Base-by-base conservation (phyloP, 768 basidiomycete species). In the Agrocybe chaxingu region DNA sequence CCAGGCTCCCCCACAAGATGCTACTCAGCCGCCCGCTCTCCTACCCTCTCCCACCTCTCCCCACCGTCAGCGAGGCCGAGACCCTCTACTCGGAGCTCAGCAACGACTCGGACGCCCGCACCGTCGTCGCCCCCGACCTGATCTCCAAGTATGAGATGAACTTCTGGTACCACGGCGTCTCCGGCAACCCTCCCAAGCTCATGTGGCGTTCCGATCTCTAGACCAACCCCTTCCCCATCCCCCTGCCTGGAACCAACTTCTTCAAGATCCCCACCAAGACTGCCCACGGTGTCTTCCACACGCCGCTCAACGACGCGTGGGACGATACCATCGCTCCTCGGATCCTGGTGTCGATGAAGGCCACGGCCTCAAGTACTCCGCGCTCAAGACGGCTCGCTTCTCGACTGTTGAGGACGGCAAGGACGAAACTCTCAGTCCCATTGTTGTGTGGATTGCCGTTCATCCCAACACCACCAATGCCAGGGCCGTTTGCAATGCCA, bases 401-500 rank as follows among this genome's bases (percentile, higher is more conserved):
- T 50, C 32, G 42, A 50, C 39, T 53, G 42, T 38, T 19, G n/a
- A 51, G 50, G 44, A 45, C 24, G 43, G 43, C 8, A 30, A 40
- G 29, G 50, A 46, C 7, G 36, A 46, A 19, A 46, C 24, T 24
- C 5, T 24, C 24, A 63, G 72, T 32, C 73, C 71, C 4, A 47
- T 72, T 54, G 66, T 72, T 2, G 51, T 75, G 2, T 75, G 74
- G 71, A 69, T 74, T 50, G 62, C 57, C 0, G 56, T 62, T 56
- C 60, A 37, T 60, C 70, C 70, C 45, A 53, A 51, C 47, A 63
- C 67, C 55, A 68, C 69, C 63, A 59, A 40, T 50, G 58, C 69
- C 53, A 54, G 42, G 45, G 57, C 37, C 37, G 65, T 58, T 40
- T 66, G 58, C 44, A 61, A 73, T 43, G 68, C 63, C 35, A 62